phyloP scores from a whole-genome alignment of 2,329 filamentous ascomycete genomes.

The Colletotrichum sp. region DNA sequence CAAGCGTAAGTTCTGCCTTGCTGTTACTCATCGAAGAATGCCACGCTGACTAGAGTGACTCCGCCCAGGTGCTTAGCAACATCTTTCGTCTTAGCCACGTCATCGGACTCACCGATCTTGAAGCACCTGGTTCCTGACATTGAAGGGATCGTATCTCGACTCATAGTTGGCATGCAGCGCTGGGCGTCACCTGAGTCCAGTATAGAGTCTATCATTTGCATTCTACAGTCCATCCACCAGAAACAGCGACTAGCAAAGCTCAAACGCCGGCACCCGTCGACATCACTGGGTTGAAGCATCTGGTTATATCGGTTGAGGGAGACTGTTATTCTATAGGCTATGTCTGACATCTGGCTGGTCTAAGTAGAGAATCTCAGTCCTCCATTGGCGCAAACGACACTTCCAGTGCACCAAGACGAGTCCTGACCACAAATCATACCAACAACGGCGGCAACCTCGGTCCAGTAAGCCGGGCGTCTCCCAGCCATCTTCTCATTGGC shows the following conservation, averaged over 20 bases:
- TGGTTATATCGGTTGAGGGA: not conserved
- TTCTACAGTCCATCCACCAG: not conserved
- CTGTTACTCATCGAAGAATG: not conserved
- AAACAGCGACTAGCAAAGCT: not conserved
- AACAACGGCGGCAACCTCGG: slow-evolving; percentile 77
- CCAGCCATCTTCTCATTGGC: slow-evolving; percentile 39
- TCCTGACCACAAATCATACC: slow-evolving; percentile 77
- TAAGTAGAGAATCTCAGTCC: slow-evolving; percentile 57
- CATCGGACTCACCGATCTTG: not conserved
- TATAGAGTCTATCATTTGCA: not conserved
- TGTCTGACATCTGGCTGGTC: not conserved
- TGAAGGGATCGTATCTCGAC: not conserved
- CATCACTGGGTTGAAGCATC: not conserved
- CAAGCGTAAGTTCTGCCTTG: not conserved
- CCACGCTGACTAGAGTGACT: not conserved
- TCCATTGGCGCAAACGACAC: slow-evolving; percentile 81
- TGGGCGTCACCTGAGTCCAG: not conserved
- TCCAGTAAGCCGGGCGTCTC: slow-evolving; percentile 66
- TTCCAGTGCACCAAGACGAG: slow-evolving; percentile 78
- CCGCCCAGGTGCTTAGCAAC: not conserved
- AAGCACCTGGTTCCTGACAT: not conserved
- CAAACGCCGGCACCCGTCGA: not conserved
- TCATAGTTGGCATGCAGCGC: not conserved
- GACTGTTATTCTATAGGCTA: not conserved
- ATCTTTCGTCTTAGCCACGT: not conserved